Conservation (phyloP, 192 early-diverging fungal species). For the Haplosporangium gracile region DNA sequence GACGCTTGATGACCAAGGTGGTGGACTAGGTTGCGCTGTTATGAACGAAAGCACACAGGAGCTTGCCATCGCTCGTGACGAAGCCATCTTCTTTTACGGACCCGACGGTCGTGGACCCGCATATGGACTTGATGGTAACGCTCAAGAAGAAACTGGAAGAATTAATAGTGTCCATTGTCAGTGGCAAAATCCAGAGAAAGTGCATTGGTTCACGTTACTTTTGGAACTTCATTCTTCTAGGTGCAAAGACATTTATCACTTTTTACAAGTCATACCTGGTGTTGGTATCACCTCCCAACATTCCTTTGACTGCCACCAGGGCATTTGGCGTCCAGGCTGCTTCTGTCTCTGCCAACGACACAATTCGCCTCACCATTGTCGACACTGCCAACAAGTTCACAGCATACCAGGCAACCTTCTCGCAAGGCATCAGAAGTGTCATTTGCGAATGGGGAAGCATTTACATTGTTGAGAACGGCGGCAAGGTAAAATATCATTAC, state of each 20-base stretch:
- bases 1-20: conserved; percentile 88
- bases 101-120: conserved; percentile 92
- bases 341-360: conserved; percentile 56
- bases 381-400: conserved; percentile 95
- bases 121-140: conserved; percentile 84
- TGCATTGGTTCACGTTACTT: conserved; percentile 46
- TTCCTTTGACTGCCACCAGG: conserved; percentile 59
- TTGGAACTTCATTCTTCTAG: conserved; percentile 53
- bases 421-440: conserved; percentile 77
- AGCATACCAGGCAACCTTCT: conserved; percentile 86
- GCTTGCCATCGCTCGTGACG: conserved; percentile 88
- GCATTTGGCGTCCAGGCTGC: conserved; percentile 33
- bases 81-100: conserved; percentile 93
- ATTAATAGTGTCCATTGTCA: conserved; percentile 38
- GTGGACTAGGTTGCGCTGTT: conserved; percentile 79
- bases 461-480: conserved; percentile 84
- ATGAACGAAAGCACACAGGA: conserved; percentile 78
- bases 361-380: conserved; percentile 81
- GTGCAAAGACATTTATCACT: conserved; percentile 73
- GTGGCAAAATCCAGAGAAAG: conserved; percentile 34
- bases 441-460: conserved; percentile 92
- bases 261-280: conserved; percentile 85
- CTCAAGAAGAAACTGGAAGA: conserved; percentile 38
- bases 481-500: conserved; percentile 63
- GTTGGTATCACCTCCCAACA: conserved; percentile 73